These are phyloP conservation scores for Epichloe gansuensis DNA, from an alignment of 2,329 filamentous ascomycete species.

Conservation along the genomic window DNA sequence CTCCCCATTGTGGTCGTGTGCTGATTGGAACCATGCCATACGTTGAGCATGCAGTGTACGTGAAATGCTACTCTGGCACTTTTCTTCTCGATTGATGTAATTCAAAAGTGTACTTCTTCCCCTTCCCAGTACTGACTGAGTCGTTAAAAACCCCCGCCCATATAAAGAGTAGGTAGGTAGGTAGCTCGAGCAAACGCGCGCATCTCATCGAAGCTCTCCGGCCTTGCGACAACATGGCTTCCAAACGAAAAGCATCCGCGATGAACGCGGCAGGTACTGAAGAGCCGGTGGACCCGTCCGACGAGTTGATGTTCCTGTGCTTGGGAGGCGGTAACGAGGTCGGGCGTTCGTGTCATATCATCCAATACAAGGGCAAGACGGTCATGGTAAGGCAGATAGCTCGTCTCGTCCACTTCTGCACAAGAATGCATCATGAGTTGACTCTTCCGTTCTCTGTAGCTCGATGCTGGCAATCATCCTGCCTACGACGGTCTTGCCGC, in stretches of 20 bases:
- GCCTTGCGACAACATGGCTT: constrained; percentile 53
- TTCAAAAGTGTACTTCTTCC: neutral
- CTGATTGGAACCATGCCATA: neutral
- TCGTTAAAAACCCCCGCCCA: neutral
- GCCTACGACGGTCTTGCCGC: constrained; percentile 89
- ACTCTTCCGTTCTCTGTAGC: constrained; percentile 34
- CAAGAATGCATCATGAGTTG: neutral
- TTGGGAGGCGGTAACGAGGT: constrained; percentile 95
- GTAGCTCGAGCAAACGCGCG: neutral
- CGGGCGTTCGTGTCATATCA: constrained; percentile 90
- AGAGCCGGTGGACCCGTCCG: constrained; percentile 81
- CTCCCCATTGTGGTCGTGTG: neutral
- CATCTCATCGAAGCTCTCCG: neutral
- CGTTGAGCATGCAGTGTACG: neutral
- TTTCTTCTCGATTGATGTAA: neutral
- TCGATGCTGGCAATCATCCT: constrained; percentile 94
- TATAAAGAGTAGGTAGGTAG: neutral
- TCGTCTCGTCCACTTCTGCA: neutral
- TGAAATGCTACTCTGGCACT: neutral
- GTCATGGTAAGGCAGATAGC: constrained; percentile 61
- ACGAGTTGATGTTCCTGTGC: constrained; percentile 89
- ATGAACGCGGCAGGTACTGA: constrained; percentile 57
- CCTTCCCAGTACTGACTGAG: neutral
- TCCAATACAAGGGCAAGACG: constrained; percentile 98
- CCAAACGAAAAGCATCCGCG: constrained; percentile 77